phyloP scores from a whole-genome alignment of 352 stramenopile species.

The Globisporangium irregulare region DNA sequence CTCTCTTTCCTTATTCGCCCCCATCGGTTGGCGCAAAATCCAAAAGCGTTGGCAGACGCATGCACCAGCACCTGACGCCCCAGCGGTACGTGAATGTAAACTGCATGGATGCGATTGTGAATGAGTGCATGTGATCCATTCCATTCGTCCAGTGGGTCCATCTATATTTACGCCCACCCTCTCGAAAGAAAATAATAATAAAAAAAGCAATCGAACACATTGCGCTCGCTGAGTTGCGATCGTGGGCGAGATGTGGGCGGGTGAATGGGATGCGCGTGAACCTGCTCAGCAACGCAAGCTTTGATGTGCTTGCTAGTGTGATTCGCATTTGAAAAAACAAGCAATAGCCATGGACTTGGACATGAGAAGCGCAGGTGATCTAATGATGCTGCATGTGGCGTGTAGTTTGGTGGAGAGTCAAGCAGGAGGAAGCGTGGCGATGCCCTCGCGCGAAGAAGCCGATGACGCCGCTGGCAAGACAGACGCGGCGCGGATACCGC shows the following conservation, averaged over 20 bases:
- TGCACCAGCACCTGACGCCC: constrained; percentile 17
- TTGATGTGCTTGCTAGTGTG: not conserved
- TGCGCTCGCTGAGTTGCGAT: constrained; percentile 1
- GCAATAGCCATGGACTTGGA: not conserved
- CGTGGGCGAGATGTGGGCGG: not conserved
- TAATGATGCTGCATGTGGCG: constrained; percentile 30
- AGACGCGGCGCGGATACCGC: constrained; percentile 22
- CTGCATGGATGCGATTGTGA: not conserved
- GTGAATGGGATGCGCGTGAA: not conserved
- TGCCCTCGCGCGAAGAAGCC: not conserved
- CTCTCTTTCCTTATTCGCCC: not conserved
- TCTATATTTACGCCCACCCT: constrained; percentile 1
- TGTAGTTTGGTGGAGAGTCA: constrained; percentile 32
- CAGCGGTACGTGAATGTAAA: constrained; percentile 15
- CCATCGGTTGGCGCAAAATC: not conserved
- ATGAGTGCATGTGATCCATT: constrained; percentile 2
- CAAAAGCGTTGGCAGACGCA: constrained; percentile 4
- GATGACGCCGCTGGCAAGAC: constrained; percentile 9
- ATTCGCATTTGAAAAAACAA: not conserved
- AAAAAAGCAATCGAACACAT: constrained; percentile 6
- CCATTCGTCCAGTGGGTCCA: not conserved
- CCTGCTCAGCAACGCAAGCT: not conserved
- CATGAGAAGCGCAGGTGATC: constrained; percentile 15
- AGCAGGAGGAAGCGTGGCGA: not conserved
- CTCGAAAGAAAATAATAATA: not conserved